Evolutionary conservation across 139 green algal genomes (phyloP).

Genomic region (Pseudopediastrum boryanum): DNA sequence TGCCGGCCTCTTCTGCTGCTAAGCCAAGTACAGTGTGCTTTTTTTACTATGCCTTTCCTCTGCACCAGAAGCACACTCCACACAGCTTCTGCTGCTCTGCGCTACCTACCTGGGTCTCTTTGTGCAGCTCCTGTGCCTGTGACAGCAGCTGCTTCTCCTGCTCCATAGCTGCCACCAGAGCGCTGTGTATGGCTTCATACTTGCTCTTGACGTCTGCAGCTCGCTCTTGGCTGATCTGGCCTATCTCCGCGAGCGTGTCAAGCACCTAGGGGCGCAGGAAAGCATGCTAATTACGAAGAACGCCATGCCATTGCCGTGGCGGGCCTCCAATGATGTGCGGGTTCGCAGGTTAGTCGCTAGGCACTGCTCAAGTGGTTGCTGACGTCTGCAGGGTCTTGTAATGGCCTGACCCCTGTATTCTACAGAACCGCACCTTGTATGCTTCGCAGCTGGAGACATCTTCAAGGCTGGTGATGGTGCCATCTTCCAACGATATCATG

Average conservation of each 20-base stretch:
- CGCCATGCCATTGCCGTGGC: too few relatives aligned
- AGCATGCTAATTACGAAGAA: too few relatives aligned
- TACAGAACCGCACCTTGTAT: conserved; percentile 22
- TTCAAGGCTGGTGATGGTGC: conserved; percentile 4
- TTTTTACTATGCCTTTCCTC: too few relatives aligned
- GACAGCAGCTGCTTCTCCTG: conserved; percentile 53
- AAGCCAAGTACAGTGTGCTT: too few relatives aligned
- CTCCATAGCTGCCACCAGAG: conserved; percentile 58
- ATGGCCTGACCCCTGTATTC: too few relatives aligned
- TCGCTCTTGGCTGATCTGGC: conserved; percentile 34
- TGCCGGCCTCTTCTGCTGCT: too few relatives aligned
- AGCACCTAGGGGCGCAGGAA: conserved; percentile 42
- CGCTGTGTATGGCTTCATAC: conserved; percentile 47
- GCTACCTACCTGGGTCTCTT: conserved; percentile 56
- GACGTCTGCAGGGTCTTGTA: too few relatives aligned
- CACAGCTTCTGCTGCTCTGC: too few relatives aligned
- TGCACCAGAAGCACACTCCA: too few relatives aligned
- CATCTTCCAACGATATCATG: conserved; percentile 19
- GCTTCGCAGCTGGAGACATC: conserved; percentile 32
- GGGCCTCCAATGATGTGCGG: too few relatives aligned
- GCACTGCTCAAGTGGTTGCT: too few relatives aligned
- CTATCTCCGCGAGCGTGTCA: conserved; percentile 44
- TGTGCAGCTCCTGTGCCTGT: conserved; percentile 54
- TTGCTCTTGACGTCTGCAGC: conserved; percentile 43
- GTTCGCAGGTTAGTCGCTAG: too few relatives aligned